A percentile compares a stretch with the other conserved stretches of the same genome.
Evolutionary conservation across 106 monocot species (phyloP).

Genomic region (Apostasia shenzhenica): DNA sequence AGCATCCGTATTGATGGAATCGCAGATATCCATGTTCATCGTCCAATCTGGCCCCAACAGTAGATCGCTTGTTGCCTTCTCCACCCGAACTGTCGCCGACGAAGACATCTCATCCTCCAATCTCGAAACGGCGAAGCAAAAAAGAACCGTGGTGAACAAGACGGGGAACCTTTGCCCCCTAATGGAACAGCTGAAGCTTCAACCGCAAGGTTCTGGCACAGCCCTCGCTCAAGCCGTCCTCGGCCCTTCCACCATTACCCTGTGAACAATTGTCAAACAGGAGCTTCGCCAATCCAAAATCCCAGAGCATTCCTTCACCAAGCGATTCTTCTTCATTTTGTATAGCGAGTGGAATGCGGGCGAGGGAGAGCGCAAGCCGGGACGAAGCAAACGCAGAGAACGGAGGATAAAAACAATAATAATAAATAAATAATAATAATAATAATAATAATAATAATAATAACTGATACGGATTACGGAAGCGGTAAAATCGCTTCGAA

Average conservation of each 20-base stretch:
- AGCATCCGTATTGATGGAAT: conserved; percentile 53
- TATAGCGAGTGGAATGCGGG: background rate
- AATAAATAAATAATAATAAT: no score
- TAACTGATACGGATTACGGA: no score
- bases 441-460: no score
- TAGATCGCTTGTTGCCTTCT: conserved; percentile 86
- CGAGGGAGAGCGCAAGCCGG: no score
- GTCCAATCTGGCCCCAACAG: conserved; percentile 72
- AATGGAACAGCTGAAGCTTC: background rate
- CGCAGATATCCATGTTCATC: conserved; percentile 78
- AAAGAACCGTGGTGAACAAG: background rate
- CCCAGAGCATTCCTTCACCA: background rate
- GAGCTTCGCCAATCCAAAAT: no score
- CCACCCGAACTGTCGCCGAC: conserved; percentile 52
- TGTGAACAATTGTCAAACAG: background rate
- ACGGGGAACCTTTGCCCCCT: background rate
- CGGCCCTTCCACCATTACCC: background rate
- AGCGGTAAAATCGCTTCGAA: no score
- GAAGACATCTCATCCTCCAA: background rate
- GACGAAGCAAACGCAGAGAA: background rate
- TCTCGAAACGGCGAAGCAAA: background rate
- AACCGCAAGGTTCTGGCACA: background rate
- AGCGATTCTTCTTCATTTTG: background rate
- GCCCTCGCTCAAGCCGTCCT: background rate
- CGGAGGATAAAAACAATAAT: background rate